Evolutionary conservation across 768 basidiomycete genomes (phyloP).

Genomic region (Amanita muscaria): DNA sequence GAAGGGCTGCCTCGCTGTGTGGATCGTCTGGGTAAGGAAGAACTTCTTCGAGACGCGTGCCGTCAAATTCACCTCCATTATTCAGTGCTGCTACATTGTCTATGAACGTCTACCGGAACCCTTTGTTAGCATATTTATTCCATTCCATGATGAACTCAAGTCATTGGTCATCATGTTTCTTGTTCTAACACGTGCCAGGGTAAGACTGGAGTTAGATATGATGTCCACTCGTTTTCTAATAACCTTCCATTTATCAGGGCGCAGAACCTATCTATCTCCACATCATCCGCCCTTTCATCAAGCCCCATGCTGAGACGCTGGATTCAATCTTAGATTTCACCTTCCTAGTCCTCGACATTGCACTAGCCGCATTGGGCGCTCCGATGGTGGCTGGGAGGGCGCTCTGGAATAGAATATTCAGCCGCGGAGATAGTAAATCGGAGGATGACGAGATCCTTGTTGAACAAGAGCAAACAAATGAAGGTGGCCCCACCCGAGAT

Average conservation of each 20-base stretch:
- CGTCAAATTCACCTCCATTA: conserved; percentile 9
- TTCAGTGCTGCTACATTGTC: conserved; percentile 54
- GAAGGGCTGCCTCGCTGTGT: conserved; percentile 77
- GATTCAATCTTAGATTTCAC: conserved; percentile 56
- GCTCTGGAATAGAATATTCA: conserved; percentile 29
- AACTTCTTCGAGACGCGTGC: neutral
- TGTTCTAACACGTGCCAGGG: conserved; percentile 66
- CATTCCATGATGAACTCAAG: conserved; percentile 83
- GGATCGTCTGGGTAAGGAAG: conserved; percentile 73
- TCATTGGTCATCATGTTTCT: conserved; percentile 64
- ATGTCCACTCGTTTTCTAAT: too few relatives aligned
- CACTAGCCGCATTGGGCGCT: conserved; percentile 33
- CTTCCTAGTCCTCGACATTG: conserved; percentile 56
- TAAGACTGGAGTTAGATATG: conserved; percentile 32
- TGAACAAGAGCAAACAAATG: neutral
- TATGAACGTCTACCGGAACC: conserved; percentile 64
- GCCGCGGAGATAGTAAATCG: conserved; percentile 5
- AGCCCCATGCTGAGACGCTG: conserved; percentile 60
- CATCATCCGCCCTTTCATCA: conserved; percentile 68
- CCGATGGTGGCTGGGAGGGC: conserved; percentile 27
- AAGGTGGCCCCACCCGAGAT: neutral
- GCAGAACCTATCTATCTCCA: conserved; percentile 82
- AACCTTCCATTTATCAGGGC: too few relatives aligned
- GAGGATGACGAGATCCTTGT: conserved; percentile 8
- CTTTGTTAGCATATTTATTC: conserved; percentile 61